Conservation (phyloP, 2,329 filamentous ascomycete genomes). For the Endoconidiophora laricicola region DNA sequence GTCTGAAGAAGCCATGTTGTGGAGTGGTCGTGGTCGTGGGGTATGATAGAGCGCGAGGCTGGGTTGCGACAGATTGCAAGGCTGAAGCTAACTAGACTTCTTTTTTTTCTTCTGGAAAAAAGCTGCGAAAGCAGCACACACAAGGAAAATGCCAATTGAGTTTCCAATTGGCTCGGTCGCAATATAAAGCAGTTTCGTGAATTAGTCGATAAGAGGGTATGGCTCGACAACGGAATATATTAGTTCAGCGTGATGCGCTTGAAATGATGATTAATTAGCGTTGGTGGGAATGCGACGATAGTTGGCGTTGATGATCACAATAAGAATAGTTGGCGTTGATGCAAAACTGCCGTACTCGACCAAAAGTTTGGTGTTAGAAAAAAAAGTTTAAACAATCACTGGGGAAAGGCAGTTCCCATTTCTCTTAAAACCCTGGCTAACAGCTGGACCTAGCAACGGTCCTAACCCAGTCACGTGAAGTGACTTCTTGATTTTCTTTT, state of each 20-base stretch:
- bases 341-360: not conserved
- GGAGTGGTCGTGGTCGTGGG: not conserved
- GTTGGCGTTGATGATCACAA: too few species aligned
- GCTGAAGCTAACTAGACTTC: constrained; percentile 6
- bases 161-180: too few species aligned
- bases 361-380: not conserved
- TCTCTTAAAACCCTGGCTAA: not conserved
- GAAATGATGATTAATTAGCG: too few species aligned
- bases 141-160: not conserved
- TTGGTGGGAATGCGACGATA: too few species aligned
- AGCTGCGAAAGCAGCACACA: not conserved
- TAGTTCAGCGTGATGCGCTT: too few species aligned
- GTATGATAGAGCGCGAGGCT: not conserved
- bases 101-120: constrained; percentile 1
- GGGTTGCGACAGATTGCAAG: not conserved
- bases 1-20: constrained; percentile 56
- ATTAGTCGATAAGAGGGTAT: too few species aligned
- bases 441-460: too few species aligned
- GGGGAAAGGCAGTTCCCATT: not conserved
- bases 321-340: not conserved
- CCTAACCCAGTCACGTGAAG: constrained; percentile 4
- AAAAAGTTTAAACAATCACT: not conserved
- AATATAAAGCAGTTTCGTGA: too few species aligned
- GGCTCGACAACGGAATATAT: too few species aligned
- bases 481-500: constrained; percentile 3